Conservation (phyloP, 108 stramenopile genomes). For the Fragilaria radians region DNA sequence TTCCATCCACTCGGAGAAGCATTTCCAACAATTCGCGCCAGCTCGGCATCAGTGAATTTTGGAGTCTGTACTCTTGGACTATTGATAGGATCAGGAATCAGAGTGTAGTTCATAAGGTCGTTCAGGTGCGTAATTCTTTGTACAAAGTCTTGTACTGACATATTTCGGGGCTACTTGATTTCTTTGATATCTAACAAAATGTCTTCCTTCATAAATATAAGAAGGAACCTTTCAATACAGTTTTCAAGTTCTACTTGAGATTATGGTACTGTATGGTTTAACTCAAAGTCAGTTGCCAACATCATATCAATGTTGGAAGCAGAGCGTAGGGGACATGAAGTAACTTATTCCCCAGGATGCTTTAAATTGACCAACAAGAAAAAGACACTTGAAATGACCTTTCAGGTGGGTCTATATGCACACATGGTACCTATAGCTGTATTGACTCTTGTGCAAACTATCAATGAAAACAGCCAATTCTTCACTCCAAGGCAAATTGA, state of each 20-base stretch:
- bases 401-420: neutral
- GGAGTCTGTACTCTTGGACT: too few relatives aligned
- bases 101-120: neutral
- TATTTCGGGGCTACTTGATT: too few relatives aligned
- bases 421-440: neutral
- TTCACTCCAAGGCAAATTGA: conserved; percentile 14
- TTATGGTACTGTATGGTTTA: neutral
- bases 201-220: neutral
- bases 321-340: neutral
- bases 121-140: neutral
- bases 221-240: neutral
- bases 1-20: too few relatives aligned
- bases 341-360: neutral
- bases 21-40: too few relatives aligned
- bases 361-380: neutral
- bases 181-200: too few relatives aligned
- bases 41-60: too few relatives aligned
- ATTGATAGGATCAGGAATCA: neutral
- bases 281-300: neutral
- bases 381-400: neutral
- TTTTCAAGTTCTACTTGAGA: neutral
- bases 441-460: conserved; percentile 12
- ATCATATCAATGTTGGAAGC: neutral
- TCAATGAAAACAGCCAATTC: conserved; percentile 3
- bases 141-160: too few relatives aligned